Conservation (phyloP, 2,329 filamentous ascomycete genomes). For the Trichoderma afroharzianum region DNA sequence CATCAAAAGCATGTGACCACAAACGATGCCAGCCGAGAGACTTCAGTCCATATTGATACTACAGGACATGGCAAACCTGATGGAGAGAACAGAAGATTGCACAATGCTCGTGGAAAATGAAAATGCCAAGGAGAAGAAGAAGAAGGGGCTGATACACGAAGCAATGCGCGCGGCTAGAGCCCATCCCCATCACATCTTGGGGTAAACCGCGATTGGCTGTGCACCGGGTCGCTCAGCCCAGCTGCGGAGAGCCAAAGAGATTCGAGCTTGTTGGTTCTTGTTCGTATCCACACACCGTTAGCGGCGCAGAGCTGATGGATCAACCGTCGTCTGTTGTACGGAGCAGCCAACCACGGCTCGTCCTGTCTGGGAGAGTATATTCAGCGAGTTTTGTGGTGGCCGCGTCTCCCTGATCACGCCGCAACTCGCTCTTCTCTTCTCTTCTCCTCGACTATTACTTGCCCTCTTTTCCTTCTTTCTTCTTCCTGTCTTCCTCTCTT, state of each 20-base stretch:
- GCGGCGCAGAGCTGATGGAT: not conserved
- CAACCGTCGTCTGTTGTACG: not conserved
- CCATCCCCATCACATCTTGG: slow-evolving; percentile 10
- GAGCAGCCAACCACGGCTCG: slow-evolving; percentile 6
- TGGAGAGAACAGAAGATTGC: not conserved
- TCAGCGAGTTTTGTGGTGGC: not conserved
- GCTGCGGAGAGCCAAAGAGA: slow-evolving; percentile 1
- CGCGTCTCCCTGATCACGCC: slow-evolving; percentile 6
- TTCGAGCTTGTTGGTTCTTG: not conserved
- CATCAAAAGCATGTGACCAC: not conserved
- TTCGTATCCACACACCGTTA: slow-evolving; percentile 8
- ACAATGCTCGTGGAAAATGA: not conserved
- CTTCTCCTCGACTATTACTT: not conserved
- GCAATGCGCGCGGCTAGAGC: slow-evolving; percentile 11
- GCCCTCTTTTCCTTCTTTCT: not conserved
- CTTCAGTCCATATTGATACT: not conserved
- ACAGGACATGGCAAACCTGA: not conserved
- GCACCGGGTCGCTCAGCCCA: not conserved
- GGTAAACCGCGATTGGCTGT: slow-evolving; percentile 3
- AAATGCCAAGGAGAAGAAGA: not conserved
- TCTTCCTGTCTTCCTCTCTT: not conserved
- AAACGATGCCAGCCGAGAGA: not conserved
- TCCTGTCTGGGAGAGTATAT: not conserved
- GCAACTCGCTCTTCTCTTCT: not conserved
- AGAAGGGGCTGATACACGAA: not conserved